These are phyloP conservation scores for Hymenoscyphus repandus DNA, from an alignment of 2,329 filamentous ascomycete species.

Conservation along the genomic window DNA sequence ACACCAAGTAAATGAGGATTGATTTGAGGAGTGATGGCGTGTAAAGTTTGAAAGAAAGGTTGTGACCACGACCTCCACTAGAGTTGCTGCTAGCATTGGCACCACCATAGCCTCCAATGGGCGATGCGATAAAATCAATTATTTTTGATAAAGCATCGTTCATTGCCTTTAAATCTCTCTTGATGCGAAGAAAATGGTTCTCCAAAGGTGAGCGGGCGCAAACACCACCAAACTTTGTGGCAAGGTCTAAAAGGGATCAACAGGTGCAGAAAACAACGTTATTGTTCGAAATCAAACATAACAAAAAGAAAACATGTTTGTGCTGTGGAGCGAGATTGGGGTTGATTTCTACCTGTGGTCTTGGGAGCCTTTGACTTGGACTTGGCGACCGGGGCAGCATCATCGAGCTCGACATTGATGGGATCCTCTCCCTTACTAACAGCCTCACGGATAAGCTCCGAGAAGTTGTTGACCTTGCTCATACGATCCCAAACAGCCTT, in stretches of 20 bases:
- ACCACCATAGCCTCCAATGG: conserved; percentile 18
- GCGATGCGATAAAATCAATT: conserved; percentile 33
- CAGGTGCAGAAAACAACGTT: conserved; percentile 8
- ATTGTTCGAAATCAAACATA: not conserved
- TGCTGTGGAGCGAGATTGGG: not conserved
- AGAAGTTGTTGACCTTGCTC: conserved; percentile 15
- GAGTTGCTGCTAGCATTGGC: conserved; percentile 2
- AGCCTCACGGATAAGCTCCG: conserved; percentile 16
- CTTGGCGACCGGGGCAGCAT: not conserved
- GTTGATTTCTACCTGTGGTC: conserved; percentile 7
- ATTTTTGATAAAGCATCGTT: conserved; percentile 25
- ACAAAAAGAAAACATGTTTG: conserved; percentile 2
- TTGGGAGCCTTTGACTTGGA: conserved; percentile 12
- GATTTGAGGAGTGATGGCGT: no score
- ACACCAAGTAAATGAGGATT: not conserved
- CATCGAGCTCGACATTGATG: conserved; percentile 13
- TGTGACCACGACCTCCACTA: conserved; percentile 9
- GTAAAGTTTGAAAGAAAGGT: not conserved
- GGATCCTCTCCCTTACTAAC: conserved; percentile 21
- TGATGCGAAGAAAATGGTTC: conserved; percentile 37
- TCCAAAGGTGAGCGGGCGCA: conserved; percentile 33
- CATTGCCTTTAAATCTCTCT: conserved; percentile 35
- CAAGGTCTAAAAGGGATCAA: conserved; percentile 23
- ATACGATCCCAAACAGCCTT: conserved; percentile 20
- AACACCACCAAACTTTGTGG: conserved; percentile 29